Evolutionary conservation across 169 alveolate genomes (phyloP), one percentile per base, ranked within the genome.

Genomic region (Theileria sp.): DNA sequence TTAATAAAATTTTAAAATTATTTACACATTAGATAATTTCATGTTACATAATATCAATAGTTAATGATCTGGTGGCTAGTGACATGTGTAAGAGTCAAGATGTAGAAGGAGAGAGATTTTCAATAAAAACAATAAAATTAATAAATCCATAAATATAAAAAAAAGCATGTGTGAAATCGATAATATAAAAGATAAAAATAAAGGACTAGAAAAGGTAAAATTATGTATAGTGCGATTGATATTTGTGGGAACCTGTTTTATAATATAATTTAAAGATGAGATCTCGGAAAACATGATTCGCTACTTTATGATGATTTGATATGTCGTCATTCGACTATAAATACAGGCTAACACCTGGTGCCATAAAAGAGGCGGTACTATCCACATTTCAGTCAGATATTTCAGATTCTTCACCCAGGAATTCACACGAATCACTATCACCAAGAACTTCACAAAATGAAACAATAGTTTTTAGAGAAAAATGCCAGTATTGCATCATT

Each of bases 401-500:
- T 26, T 30, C 61, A 32, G 79, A 10, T 21, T 78, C 86, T 17
- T 21, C 32, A 30, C 38, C 86, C n/a, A 65, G 10, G 23, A 54
- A 32, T 32, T 51, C 87, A 36, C n/a, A 13, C 28, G 44, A 28
- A 50, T 23, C 54, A 9, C 25, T 19, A 19, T 61, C 32, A 30
- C 32, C 69, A n/a, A 21, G 30, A 7, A 21, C 19, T 71, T 23
- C 51, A 60, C 73, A 70, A 50, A 77, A 87, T 58, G 81, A 83
- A 58, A 61, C 82, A 65, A 90, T 90, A 34, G 77, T 90, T 23
- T 90, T 90, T 75, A 72, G 92, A 15, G 92, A 86, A 60, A 87
- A 72, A 71, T 90, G 94, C 76, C 92, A 90, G 74, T 90, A 90
- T 65, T 90, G 94, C 86, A 80, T 90, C 56, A 49, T 85, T 0